Conservation (phyloP, 176 grass and related monocot species). For the Rhynchospora pubera region DNA sequence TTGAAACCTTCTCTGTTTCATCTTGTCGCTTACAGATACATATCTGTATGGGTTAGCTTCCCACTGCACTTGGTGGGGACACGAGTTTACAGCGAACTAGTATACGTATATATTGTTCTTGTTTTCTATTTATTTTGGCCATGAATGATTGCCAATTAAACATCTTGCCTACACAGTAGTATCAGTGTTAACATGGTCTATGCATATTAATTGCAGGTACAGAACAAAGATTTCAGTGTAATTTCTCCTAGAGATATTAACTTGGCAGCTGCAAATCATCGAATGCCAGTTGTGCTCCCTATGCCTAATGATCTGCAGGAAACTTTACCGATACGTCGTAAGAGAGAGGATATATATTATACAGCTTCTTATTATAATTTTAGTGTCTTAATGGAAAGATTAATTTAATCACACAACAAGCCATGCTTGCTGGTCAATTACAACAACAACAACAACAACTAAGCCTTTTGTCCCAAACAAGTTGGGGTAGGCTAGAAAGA, state of each 20-base stretch:
- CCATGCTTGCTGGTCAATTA: not conserved
- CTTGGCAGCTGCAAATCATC: slow-evolving; percentile 30
- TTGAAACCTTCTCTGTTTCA: not conserved
- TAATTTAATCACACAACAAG: not conserved
- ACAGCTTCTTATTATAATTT: not conserved
- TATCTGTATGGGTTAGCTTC: not conserved
- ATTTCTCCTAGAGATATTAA: slow-evolving; percentile 35
- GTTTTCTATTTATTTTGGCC: not conserved
- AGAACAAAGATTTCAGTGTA: slow-evolving; percentile 34
- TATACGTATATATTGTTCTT: not conserved
- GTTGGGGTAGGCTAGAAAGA: no score
- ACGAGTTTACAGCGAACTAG: not conserved
- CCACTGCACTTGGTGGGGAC: not conserved
- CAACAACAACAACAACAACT: no score
- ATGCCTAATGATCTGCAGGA: slow-evolving; percentile 50
- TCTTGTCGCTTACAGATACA: not conserved
- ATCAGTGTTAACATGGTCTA: not conserved
- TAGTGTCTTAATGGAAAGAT: not conserved
- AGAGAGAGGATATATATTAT: not conserved
- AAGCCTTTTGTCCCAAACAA: no score
- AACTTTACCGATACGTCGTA: slow-evolving; percentile 43
- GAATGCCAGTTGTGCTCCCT: slow-evolving; percentile 23
- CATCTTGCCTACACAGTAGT: not conserved
- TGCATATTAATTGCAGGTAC: slow-evolving; percentile 26
- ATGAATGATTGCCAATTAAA: not conserved